Percentiles rank a stretch among this genome's conserved stretches.
Conservation (phyloP, 2,329 filamentous ascomycete species). For the Aspergillus ochraceoroseus region DNA sequence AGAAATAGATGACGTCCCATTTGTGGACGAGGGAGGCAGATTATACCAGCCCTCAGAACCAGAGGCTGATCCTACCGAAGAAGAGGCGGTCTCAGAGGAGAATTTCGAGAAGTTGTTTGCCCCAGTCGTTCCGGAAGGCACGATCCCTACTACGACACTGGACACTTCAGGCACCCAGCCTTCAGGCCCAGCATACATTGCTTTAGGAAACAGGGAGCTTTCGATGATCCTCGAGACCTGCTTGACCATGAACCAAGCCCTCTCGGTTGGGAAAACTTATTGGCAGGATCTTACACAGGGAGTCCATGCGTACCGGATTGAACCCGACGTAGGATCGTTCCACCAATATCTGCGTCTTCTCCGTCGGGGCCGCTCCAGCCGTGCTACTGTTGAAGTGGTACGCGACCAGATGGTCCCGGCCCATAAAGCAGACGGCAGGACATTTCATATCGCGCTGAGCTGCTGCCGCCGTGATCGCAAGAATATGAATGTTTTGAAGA, state of each 20-base stretch:
- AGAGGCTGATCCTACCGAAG: constrained; percentile 14
- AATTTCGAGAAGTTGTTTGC: constrained; percentile 37
- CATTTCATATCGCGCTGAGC: constrained; percentile 68
- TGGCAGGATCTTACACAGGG: constrained; percentile 66
- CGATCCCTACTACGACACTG: constrained; percentile 1
- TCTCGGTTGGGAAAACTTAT: constrained; percentile 63
- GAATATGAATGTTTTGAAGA: constrained; percentile 63
- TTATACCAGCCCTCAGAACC: constrained; percentile 21
- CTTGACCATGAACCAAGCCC: constrained; percentile 52
- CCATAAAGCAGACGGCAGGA: constrained; percentile 45
- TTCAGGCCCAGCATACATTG: constrained; percentile 35
- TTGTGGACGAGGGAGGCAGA: constrained; percentile 27
- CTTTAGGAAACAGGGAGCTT: constrained; percentile 55
- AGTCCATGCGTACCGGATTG: constrained; percentile 49
- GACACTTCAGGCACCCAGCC: background rate
- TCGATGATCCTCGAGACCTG: constrained; percentile 65
- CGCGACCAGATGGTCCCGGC: constrained; percentile 48
- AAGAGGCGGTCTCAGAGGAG: constrained; percentile 24
- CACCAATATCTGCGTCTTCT: constrained; percentile 64
- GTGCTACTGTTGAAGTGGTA: constrained; percentile 57
- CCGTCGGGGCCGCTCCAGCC: constrained; percentile 61
- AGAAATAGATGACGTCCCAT: constrained; percentile 28
- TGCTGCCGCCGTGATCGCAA: constrained; percentile 70
- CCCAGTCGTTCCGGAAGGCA: constrained; percentile 22
- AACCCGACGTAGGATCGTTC: constrained; percentile 69